Base-by-base conservation (phyloP, 2,329 filamentous ascomycete genomes). In the Daldinia sp. region DNA sequence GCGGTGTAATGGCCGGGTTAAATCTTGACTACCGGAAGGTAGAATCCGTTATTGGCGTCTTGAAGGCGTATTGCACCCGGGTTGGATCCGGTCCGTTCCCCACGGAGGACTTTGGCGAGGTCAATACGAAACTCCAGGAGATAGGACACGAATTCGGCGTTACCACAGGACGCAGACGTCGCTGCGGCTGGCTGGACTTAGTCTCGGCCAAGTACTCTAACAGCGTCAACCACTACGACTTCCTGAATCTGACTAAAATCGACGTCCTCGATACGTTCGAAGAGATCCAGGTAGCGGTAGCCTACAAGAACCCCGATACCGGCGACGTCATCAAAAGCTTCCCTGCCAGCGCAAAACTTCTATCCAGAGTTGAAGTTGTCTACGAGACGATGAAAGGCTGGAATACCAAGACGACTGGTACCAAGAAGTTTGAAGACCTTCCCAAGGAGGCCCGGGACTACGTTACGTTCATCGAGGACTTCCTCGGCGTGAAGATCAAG, bases 301-400 rank as follows among this genome's bases (percentile, higher is more conserved):
- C 86, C 1, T 96, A 96, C 79, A 83, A 82, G 70, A 75, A 81
- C 54, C 74, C 78, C 37, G 71, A 76, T 27, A 79, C 77, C 0
- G 78, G 78, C 41, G 73, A 84, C 71, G 78, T 79, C 57, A 76
- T 90, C 9, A 80, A 84, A 15, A 86, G 83, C 10, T 92, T 90
- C 82, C 90, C 84, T 3, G 87, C 63, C 9, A 63, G 59, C 63
- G 58, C 58, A 39, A 63, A 62, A 27, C 54, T 66, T 25, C 88
- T 6, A 85, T 90, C 71, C 81, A 87, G 13, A 78, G 82, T 86
- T 56, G 84, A 90, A 71, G 86, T 91, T 15, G 81, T 86, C 34
- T 93, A 93, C 77, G 81, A 87, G 70, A 89, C 87, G 54, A 76
- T 93, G 61, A 82, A 85, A 15, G 90, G 90, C 48, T 93, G 90